phyloP scores from a whole-genome alignment of 2,329 filamentous ascomycete species.

The Colletotrichum musicola region DNA sequence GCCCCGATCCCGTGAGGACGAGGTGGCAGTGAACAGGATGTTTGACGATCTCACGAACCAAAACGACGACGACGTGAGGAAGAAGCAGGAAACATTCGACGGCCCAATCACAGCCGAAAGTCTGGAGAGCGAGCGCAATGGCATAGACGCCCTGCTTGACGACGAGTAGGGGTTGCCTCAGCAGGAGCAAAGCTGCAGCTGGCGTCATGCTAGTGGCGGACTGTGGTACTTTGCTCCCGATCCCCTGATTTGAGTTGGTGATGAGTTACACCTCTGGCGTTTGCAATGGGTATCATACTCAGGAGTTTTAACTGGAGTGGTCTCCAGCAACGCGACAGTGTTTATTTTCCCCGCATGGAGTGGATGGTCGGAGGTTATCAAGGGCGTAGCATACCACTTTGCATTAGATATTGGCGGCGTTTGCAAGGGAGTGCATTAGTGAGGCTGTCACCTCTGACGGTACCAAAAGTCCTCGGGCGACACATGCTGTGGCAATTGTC shows the following conservation, averaged over 20 bases:
- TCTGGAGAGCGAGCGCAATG: constrained; percentile 60
- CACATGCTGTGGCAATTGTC: neutral
- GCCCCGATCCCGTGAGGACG: constrained; percentile 52
- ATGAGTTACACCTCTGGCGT: too few species aligned
- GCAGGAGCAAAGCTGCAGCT: too few species aligned
- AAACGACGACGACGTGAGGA: constrained; percentile 63
- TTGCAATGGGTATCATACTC: neutral
- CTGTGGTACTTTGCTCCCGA: too few species aligned
- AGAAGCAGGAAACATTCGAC: constrained; percentile 51
- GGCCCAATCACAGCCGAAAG: constrained; percentile 56
- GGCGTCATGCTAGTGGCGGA: too few species aligned
- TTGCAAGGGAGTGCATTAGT: constrained; percentile 18
- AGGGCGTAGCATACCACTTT: constrained; percentile 33
- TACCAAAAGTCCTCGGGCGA: neutral
- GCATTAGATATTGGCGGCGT: constrained; percentile 36
- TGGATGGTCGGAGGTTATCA: constrained; percentile 25
- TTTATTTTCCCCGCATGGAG: neutral
- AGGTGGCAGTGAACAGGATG: constrained; percentile 66
- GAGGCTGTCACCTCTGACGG: neutral
- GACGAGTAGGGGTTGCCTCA: constrained; percentile 49
- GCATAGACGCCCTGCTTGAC: constrained; percentile 60
- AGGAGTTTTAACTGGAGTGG: neutral
- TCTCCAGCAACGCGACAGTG: neutral
- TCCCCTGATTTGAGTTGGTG: too few species aligned
- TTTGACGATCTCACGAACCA: constrained; percentile 68